Conservation (phyloP, 1,139 yeast genomes). For the Hansenula lynferdii region DNA sequence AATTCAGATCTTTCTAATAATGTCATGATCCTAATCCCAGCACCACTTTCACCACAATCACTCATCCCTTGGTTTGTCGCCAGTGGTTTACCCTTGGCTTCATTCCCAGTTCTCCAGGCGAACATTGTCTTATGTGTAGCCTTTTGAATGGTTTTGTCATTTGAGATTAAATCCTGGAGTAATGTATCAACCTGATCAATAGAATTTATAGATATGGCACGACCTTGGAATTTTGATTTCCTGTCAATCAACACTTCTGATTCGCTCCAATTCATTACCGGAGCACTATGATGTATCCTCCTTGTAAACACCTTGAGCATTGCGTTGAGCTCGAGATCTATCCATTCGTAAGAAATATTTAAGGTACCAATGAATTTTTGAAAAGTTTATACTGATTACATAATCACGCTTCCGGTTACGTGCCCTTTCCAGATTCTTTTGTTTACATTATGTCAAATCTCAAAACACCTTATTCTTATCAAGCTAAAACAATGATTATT, state of each 20-base stretch:
- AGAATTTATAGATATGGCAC: slow-evolving; percentile 36
- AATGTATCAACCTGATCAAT: slow-evolving; percentile 36
- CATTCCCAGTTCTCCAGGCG: slow-evolving; percentile 56
- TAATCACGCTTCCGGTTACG: no score
- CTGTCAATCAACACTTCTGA: slow-evolving; percentile 35
- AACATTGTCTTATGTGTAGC: slow-evolving; percentile 65
- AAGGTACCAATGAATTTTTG: no score
- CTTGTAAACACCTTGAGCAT: not conserved
- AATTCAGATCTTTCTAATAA: slow-evolving; percentile 41
- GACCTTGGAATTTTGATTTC: slow-evolving; percentile 61
- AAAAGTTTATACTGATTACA: no score
- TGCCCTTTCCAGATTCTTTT: no score
- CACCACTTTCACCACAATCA: slow-evolving; percentile 66
- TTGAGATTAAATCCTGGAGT: slow-evolving; percentile 33
- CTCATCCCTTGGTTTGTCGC: slow-evolving; percentile 41
- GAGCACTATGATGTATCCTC: not conserved
- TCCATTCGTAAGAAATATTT: no score
- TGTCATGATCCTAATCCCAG: slow-evolving; percentile 51
- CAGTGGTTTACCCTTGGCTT: slow-evolving; percentile 4
- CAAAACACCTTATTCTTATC: no score
- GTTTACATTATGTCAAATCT: no score
- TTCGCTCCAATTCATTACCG: slow-evolving; percentile 25
- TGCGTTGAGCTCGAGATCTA: no score
- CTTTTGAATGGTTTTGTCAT: slow-evolving; percentile 38
- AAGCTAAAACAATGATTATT: no score